Conservation (phyloP, 257 asterid genomes). For the Dorcoceras hygrometricum region DNA sequence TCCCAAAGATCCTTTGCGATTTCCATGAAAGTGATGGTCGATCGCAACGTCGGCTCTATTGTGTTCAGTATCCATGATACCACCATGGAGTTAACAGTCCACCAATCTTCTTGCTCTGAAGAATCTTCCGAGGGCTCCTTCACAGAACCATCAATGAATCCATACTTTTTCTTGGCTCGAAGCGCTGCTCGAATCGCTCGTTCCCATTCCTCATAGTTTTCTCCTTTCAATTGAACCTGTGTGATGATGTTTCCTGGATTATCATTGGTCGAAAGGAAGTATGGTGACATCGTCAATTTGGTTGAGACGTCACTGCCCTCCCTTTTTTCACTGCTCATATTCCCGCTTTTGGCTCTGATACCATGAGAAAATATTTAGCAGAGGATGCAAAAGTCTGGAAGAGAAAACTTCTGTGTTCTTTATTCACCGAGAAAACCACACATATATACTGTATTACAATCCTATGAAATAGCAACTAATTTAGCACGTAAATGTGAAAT, state of each 20-base stretch:
- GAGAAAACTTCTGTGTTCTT: too few species aligned
- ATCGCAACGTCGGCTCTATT: slow-evolving; percentile 18
- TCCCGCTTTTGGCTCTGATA: too few species aligned
- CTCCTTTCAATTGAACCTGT: slow-evolving; percentile 11
- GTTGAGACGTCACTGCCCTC: too few species aligned
- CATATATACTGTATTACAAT: too few species aligned
- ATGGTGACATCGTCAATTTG: too few species aligned
- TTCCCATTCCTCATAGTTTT: slow-evolving; percentile 29
- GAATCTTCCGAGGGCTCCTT: background rate
- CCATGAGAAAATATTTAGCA: too few species aligned
- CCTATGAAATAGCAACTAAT: too few species aligned
- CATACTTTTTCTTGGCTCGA: slow-evolving; percentile 19
- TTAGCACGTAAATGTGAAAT: too few species aligned
- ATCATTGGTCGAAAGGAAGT: background rate
- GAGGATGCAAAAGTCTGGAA: too few species aligned
- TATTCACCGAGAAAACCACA: too few species aligned
- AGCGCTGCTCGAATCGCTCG: background rate
- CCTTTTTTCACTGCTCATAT: too few species aligned
- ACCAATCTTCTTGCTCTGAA: slow-evolving; percentile 16
- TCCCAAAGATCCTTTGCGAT: slow-evolving; percentile 10
- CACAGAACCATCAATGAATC: slow-evolving; percentile 22
- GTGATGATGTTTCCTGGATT: slow-evolving; percentile 12
- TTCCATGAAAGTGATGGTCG: slow-evolving; percentile 21
- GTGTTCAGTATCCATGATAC: slow-evolving; percentile 28
- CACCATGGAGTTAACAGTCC: too few species aligned